Percentiles rank a stretch among this genome's conserved stretches.
These are phyloP conservation scores for Cryptococcus hybrid DNA, from an alignment of 1,284 basidiomycete genomes.

Conservation along the genomic window DNA sequence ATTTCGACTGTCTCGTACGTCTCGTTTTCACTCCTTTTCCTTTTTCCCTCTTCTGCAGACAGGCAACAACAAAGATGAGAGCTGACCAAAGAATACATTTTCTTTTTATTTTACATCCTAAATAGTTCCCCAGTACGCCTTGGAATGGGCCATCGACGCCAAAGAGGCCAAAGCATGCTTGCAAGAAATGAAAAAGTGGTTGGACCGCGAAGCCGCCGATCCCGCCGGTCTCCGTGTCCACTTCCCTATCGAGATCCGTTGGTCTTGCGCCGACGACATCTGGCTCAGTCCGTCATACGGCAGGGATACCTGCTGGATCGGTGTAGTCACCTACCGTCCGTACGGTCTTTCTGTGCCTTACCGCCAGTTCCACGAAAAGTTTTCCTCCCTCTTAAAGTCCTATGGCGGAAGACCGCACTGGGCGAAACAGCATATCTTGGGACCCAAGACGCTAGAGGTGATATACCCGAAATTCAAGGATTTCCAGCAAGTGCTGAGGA, in stretches of 20 bases:
- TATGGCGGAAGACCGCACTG: conserved; percentile 90
- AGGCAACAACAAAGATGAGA: too few relatives aligned
- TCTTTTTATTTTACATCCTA: too few relatives aligned
- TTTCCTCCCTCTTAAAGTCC: conserved; percentile 69
- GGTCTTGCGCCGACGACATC: conserved; percentile 84
- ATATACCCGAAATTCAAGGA: conserved; percentile 83
- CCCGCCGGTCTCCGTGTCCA: conserved; percentile 77
- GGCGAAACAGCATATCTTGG: conserved; percentile 87
- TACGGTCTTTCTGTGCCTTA: conserved; percentile 89
- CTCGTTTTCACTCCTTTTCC: background rate
- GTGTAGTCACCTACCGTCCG: conserved; percentile 92
- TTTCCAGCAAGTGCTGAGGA: conserved; percentile 67
- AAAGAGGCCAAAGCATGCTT: conserved; percentile 62
- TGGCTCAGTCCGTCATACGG: conserved; percentile 88
- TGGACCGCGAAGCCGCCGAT: conserved; percentile 65
- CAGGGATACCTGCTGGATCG: conserved; percentile 84
- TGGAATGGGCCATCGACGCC: conserved; percentile 80
- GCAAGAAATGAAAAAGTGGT: conserved; percentile 70
- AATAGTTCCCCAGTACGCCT: conserved; percentile 80
- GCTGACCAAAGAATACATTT: background rate
- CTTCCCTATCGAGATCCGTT: conserved; percentile 92
- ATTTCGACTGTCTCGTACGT: conserved; percentile 61
- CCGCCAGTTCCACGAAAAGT: conserved; percentile 72
- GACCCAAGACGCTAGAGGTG: conserved; percentile 62
- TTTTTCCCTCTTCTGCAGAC: background rate